A percentile compares a stretch with the other conserved stretches of the same genome.
phyloP scores from a whole-genome alignment of 441 rosid species.

The Syzygium syzygioides region DNA sequence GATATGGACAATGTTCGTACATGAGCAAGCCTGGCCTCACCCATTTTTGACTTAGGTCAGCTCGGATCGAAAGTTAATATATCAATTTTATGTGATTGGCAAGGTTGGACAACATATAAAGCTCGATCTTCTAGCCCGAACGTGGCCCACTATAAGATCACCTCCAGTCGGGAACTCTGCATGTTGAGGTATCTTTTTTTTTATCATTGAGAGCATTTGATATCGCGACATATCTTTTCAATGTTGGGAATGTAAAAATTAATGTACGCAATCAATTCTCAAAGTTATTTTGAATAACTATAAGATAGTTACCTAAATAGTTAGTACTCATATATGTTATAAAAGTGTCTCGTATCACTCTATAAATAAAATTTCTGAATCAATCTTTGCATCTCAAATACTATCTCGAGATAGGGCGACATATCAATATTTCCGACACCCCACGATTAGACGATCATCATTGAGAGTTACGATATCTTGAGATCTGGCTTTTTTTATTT shows the following conservation, averaged over 20 bases:
- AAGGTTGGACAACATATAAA: not conserved
- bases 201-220: rapidly evolving
- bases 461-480: not conserved
- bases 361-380: not conserved
- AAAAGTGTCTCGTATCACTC: not conserved
- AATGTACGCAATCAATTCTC: not conserved
- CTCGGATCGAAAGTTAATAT: not conserved
- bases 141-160: not conserved
- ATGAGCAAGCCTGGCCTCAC: not conserved
- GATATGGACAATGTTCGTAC: not conserved
- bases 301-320: not conserved
- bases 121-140: rapidly evolving
- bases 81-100: not conserved
- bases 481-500: rapidly evolving
- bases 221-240: not conserved
- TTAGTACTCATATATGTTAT: not conserved
- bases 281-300: no score
- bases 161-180: not conserved
- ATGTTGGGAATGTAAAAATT: no score
- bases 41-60: not conserved
- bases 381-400: not conserved
- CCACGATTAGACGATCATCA: rapidly evolving
- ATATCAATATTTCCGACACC: not conserved
- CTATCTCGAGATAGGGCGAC: not conserved
- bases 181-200: not conserved